Evolutionary conservation across 768 basidiomycete genomes (phyloP).

Genomic region (Clavaria fumosa): DNA sequence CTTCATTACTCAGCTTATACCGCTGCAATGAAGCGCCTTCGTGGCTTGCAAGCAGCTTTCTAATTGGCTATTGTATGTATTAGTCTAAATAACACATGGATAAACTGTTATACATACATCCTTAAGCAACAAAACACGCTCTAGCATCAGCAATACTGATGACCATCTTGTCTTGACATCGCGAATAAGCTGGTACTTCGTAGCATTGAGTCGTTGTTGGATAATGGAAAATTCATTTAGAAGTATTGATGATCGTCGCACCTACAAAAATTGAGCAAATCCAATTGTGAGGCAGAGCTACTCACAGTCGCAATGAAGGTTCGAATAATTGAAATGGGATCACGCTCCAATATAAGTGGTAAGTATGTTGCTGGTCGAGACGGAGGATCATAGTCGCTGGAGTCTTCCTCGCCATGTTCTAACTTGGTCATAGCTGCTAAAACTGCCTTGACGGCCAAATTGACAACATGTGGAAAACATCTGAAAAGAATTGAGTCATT

Average conservation of each 20-base stretch:
- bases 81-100: too few species aligned
- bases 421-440: conserved; percentile 14
- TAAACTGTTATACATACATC: too few species aligned
- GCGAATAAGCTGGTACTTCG: conserved; percentile 13
- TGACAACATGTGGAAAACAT: conserved; percentile 21
- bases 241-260: conserved; percentile 8
- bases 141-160: conserved; percentile 18
- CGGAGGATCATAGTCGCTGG: conserved; percentile 3
- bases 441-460: conserved; percentile 19
- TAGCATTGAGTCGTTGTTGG: conserved; percentile 5
- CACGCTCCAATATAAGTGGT: conserved; percentile 8
- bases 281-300: too few species aligned
- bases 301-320: conserved; percentile 13
- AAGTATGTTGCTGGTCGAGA: neutral
- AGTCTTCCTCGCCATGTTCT: conserved; percentile 5
- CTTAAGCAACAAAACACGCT: conserved; percentile 14
- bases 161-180: conserved; percentile 19
- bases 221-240: conserved; percentile 13
- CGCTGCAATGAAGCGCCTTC: too few species aligned
- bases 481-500: conserved; percentile 11
- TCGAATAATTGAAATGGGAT: conserved; percentile 13
- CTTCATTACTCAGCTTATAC: conserved; percentile 8
- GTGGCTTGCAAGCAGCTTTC: too few species aligned
- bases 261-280: conserved; percentile 1
- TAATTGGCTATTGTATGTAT: too few species aligned